Base-by-base conservation (phyloP, 305 asterid species). In the Euphrasia arctica region DNA sequence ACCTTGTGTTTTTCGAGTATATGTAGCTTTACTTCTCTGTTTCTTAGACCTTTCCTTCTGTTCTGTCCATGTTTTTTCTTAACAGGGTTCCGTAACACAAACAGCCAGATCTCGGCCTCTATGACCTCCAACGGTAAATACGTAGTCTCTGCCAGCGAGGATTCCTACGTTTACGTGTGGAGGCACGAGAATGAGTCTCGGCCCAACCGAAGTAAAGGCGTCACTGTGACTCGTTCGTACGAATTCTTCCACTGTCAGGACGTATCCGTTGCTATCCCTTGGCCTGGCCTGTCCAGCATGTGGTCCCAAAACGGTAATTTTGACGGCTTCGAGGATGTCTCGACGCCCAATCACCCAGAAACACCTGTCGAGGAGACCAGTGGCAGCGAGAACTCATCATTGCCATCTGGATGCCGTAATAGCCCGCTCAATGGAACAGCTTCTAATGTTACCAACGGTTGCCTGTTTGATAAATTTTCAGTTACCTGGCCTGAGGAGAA, bases 401-500 rank as follows among this genome's bases (percentile, higher is more conserved):
- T 73, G 58, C 77, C 79, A 65, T 86, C 87, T 6, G 75, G 87
- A 22, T 76, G 86, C 80, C 72, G 77, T 56, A 82, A 69, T 65
- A 87, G 93, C 72, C 95, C 91, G 70, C 72, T 84, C 4, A 80
- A 80, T 51, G 89, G 89, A 60, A 39, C 43, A 77, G 83, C 14
- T 78, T 84, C 49, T 1, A 74, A 77, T 42, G 82, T 91, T 63
- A 68, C 84, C n/a, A 87, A 90, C 70, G 74, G 85, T 70, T 84
- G 77, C 80, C 85, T 86, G 47, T 86, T 82, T 47, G 96, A 94
- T 69, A 82, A 89, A 76, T 79, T 86, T 69, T 83, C 97, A 8
- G 89, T 80, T 7, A 86, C 97, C 36, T 93, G 97, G 99, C 95
- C 99, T 0, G 99, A 93, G 84, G 99, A 93, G 84, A 90, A 82